Evolutionary conservation across 2,329 filamentous ascomycete species (phyloP), one percentile per base, ranked within the genome.

Genomic region (Huntiella moniliformis): DNA sequence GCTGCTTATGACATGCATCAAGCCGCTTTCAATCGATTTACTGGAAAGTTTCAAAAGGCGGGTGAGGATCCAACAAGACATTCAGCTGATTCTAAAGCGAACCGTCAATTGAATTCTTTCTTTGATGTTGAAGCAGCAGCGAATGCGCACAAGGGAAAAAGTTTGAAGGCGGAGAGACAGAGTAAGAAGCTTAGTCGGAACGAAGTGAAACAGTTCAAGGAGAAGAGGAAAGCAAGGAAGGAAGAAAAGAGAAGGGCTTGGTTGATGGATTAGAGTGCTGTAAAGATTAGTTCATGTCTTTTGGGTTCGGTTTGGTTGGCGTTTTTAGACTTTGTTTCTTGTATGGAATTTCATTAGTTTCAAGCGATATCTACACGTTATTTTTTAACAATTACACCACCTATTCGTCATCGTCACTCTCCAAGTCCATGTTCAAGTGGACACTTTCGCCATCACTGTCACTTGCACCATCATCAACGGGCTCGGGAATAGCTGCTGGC

Each of bases 111-210:
- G 81, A 82, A 83, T 57, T 83, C 86, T 36, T 96, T 80, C 63
- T 98, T 96, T 60, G 88, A 98, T 58, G 87, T 95, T 38, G 87
- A 96, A 60, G 83, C 86, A 4, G 87, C 86, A 3, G 88, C 87
- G 4, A 95, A 93, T 57, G 74, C 75, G 48, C 87, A 98, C 57
- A 80, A 94, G 54, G 91, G 91, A 2, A 74, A 80, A 49, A 95
- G 87, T 57, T 66, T 98, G 49, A 92, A 88, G 63, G 91, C 86
- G 2, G 91, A 98, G 67, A 72, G 91, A 46, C 78, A 82, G 48
- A 77, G 78, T 46, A 87, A 91, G 71, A 86, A 84, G 62, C 70
- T 88, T 17, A 80, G 67, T 47, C 93, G 88, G 67, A 69, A 81
- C 51, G 85, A 98, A 64, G 65, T 98, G 52, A 88, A 92, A 65